A percentile compares a stretch with the other conserved stretches of the same genome.
Conservation (phyloP, 2,329 filamentous ascomycete genomes). For the Tolypocladium guangdongense region DNA sequence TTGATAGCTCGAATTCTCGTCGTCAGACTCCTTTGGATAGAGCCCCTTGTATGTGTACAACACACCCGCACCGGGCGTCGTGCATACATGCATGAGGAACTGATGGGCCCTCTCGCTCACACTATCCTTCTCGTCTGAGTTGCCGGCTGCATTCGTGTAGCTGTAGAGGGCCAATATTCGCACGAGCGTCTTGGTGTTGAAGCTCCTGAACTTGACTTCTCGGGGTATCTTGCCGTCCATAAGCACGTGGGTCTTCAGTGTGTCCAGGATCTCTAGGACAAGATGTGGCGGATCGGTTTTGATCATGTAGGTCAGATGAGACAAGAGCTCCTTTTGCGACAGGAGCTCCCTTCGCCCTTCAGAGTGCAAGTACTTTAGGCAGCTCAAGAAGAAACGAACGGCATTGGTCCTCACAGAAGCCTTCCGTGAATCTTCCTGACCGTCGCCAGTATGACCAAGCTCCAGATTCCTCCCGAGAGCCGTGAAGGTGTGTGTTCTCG, state of each 20-base stretch:
- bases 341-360: conserved; percentile 75
- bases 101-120: conserved; percentile 63
- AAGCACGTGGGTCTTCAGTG: conserved; percentile 60
- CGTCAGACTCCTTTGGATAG: conserved; percentile 64
- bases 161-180: conserved; percentile 63
- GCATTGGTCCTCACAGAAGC: conserved; percentile 78
- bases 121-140: conserved; percentile 29
- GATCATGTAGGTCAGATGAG: conserved; percentile 69
- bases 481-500: conserved; percentile 68
- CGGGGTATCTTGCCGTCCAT: conserved; percentile 64
- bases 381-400: conserved; percentile 67
- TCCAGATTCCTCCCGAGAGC: conserved; percentile 72
- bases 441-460: conserved; percentile 47
- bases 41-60: conserved; percentile 70
- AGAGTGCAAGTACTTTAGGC: conserved; percentile 66
- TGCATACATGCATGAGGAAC: conserved; percentile 68
- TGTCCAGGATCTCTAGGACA: conserved; percentile 62
- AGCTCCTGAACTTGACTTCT: conserved; percentile 61
- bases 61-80: conserved; percentile 59
- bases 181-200: conserved; percentile 64
- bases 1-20: conserved; percentile 18
- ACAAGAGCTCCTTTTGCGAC: conserved; percentile 68
- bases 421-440: conserved; percentile 51
- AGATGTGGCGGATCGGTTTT: conserved; percentile 67
- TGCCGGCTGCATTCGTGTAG: conserved; percentile 36